Conservation (phyloP, 2,329 filamentous ascomycete species). For the Nemania abortiva region DNA sequence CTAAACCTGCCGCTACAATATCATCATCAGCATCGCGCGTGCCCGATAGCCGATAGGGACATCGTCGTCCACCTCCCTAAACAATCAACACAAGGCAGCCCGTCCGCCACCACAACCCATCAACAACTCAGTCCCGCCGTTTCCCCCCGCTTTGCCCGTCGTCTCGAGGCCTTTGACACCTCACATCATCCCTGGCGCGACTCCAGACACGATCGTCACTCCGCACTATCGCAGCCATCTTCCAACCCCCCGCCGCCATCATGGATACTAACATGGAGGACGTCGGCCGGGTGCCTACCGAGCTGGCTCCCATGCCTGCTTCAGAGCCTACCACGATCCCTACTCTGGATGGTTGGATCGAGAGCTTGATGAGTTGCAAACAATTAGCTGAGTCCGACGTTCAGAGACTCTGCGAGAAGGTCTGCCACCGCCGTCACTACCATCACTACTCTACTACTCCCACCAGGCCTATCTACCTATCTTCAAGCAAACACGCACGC, state of each 20-base stretch:
- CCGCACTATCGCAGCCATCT: slow-evolving; percentile 7
- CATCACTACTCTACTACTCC: neutral
- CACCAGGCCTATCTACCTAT: neutral
- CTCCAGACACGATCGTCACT: slow-evolving; percentile 13
- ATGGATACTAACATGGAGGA: slow-evolving; percentile 99
- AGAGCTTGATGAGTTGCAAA: slow-evolving; percentile 98
- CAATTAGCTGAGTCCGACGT: slow-evolving; percentile 95
- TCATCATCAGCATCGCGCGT: slow-evolving; percentile 18
- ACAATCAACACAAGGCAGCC: slow-evolving; percentile 16
- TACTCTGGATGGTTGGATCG: slow-evolving; percentile 97
- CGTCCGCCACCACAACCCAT: neutral
- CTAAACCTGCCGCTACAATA: slow-evolving; percentile 3
- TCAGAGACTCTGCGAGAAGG: slow-evolving; percentile 97
- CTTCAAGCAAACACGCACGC: neutral
- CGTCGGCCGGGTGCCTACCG: slow-evolving; percentile 86
- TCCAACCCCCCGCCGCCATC: slow-evolving; percentile 39
- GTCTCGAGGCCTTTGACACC: neutral
- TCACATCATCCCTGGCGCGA: neutral
- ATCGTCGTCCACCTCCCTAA: slow-evolving; percentile 14
- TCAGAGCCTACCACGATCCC: slow-evolving; percentile 88
- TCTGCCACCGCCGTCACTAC: slow-evolving; percentile 57
- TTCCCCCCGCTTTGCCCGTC: neutral
- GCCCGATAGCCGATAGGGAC: slow-evolving; percentile 18
- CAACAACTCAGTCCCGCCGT: neutral
- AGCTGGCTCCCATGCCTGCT: slow-evolving; percentile 75